phyloP scores from a whole-genome alignment of 352 stramenopile species.

The Thalassiosira hispida region DNA sequence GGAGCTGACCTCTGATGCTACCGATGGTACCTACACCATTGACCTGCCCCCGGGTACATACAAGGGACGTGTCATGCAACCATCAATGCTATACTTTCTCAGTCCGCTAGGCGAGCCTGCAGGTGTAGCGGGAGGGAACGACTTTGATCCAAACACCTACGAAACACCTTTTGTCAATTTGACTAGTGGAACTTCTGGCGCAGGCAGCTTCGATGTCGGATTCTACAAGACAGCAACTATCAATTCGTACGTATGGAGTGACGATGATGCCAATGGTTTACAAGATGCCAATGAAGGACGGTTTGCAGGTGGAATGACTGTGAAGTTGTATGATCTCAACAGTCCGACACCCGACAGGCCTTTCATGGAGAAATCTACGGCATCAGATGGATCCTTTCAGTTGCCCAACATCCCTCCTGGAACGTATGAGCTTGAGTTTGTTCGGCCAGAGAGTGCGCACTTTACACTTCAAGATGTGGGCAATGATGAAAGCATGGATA shows the following conservation, averaged over 20 bases:
- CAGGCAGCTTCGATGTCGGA: slow-evolving; percentile 25
- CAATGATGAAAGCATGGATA: slow-evolving; percentile 31
- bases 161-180: slow-evolving; percentile 15
- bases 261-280: slow-evolving; percentile 26
- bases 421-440: slow-evolving; percentile 38
- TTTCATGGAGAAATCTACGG: background rate
- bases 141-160: slow-evolving; percentile 20
- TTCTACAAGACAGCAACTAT: slow-evolving; percentile 27
- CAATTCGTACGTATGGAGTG: slow-evolving; percentile 27
- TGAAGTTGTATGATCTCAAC: slow-evolving; percentile 25
- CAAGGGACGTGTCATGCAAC: slow-evolving; percentile 18
- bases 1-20: background rate
- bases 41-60: slow-evolving; percentile 27
- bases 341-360: slow-evolving; percentile 18
- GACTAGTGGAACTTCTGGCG: slow-evolving; percentile 19
- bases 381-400: slow-evolving; percentile 26
- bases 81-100: slow-evolving; percentile 20
- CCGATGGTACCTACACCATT: slow-evolving; percentile 24
- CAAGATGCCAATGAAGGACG: slow-evolving; percentile 24
- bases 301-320: slow-evolving; percentile 12
- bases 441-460: background rate
- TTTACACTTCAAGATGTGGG: slow-evolving; percentile 37
- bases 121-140: slow-evolving; percentile 7
- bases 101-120: slow-evolving; percentile 8
- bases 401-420: slow-evolving; percentile 31